These are phyloP conservation scores for Puya raimondii DNA, from an alignment of 176 grass and related monocot species.

Conservation along the genomic window DNA sequence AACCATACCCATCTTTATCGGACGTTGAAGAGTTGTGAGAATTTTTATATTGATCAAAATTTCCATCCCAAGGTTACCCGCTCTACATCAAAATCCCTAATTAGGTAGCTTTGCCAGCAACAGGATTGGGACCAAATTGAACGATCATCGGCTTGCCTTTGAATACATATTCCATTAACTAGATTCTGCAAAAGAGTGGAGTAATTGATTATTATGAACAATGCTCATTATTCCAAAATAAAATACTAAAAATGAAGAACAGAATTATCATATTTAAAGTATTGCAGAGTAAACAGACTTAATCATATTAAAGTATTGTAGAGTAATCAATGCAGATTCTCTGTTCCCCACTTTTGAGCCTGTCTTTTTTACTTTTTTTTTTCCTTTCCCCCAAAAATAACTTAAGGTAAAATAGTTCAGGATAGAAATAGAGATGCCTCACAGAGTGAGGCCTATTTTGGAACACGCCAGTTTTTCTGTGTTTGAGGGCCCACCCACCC, in stretches of 20 bases:
- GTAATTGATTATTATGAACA: not conserved
- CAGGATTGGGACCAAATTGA: constrained; percentile 80
- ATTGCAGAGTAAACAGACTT: no score
- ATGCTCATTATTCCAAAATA: not conserved
- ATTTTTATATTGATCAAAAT: not conserved
- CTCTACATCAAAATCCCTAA: not conserved
- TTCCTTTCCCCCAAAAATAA: no score
- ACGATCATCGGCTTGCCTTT: constrained; percentile 92
- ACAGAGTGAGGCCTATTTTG: no score
- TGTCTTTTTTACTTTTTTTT: no score
- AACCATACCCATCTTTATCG: not conserved
- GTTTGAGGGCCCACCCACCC: no score
- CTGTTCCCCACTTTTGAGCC: no score
- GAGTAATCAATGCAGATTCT: no score
- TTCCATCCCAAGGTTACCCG: not conserved
- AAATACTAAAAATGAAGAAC: not conserved
- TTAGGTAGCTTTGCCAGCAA: constrained; percentile 47
- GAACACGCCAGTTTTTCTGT: no score
- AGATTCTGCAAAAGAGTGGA: constrained; percentile 72
- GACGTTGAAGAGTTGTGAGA: not conserved
- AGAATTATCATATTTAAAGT: no score
- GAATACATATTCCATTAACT: constrained; percentile 70
- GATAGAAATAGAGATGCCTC: not conserved
- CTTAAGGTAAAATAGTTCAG: not conserved
- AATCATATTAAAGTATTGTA: no score